phyloP scores from a whole-genome alignment of 768 basidiomycete species.

The Phylloporus arenicola region DNA sequence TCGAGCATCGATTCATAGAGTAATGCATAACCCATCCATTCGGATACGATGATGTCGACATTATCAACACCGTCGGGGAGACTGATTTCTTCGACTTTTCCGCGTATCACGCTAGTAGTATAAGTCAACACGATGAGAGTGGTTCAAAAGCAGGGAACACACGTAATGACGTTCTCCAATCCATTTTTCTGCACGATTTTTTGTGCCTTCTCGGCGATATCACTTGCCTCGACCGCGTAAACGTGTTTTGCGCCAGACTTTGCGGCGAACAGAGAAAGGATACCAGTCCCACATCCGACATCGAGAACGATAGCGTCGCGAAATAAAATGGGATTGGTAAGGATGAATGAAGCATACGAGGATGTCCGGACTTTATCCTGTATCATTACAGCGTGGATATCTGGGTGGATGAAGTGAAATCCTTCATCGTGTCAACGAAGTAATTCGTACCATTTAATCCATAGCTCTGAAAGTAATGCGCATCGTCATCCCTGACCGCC shows the following conservation, averaged over 20 bases:
- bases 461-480: constrained; percentile 92
- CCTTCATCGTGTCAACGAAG: not conserved
- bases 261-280: constrained; percentile 87
- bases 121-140: not conserved
- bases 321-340: constrained; percentile 77
- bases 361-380: constrained; percentile 92
- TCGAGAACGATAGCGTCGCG: constrained; percentile 84
- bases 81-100: constrained; percentile 84
- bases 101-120: constrained; percentile 63
- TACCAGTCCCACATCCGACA: constrained; percentile 94
- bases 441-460: constrained; percentile 65
- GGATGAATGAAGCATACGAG: constrained; percentile 87
- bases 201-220: constrained; percentile 70
- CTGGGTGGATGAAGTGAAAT: constrained; percentile 32
- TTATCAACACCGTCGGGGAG: constrained; percentile 66
- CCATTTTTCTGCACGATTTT: constrained; percentile 76
- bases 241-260: constrained; percentile 85
- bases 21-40: constrained; percentile 95
- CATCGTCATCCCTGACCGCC: constrained; percentile 70
- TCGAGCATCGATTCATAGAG: constrained; percentile 98
- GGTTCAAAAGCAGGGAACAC: constrained; percentile 17
- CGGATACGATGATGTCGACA: constrained; percentile 93
- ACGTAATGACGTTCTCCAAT: constrained; percentile 66
- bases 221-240: constrained; percentile 87
- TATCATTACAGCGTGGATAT: constrained; percentile 96